Evolutionary conservation across 2,329 filamentous ascomycete genomes (phyloP).

Genomic region (Nothopassalora personata): DNA sequence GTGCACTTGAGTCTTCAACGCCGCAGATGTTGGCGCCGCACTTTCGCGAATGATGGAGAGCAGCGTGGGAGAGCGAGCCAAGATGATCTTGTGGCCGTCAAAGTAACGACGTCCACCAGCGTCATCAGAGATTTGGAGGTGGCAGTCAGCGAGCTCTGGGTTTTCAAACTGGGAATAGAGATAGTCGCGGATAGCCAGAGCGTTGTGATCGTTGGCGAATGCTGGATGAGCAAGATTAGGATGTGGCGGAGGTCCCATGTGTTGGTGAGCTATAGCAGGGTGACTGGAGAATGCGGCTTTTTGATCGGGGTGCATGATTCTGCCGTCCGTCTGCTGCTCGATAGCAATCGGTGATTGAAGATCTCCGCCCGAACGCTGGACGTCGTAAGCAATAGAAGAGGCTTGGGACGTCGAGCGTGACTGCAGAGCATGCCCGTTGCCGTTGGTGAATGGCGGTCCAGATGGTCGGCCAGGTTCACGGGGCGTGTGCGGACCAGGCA

Average conservation of each 20-base stretch:
- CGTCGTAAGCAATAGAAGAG: conserved; percentile 13
- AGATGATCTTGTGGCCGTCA: conserved; percentile 29
- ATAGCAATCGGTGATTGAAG: conserved; percentile 19
- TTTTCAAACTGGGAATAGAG: conserved; percentile 26
- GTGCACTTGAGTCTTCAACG: conserved; percentile 16
- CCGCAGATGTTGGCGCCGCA: conserved; percentile 4
- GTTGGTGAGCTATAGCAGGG: conserved; percentile 17
- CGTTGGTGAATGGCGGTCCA: not conserved
- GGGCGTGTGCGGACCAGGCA: conserved; percentile 24
- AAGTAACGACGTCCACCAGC: conserved; percentile 16
- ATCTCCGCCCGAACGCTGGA: conserved; percentile 12
- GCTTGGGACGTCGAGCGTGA: conserved; percentile 26
- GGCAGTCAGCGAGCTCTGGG: conserved; percentile 29
- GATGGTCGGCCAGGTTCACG: conserved; percentile 13
- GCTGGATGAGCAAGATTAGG: conserved; percentile 20
- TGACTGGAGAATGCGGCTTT: conserved; percentile 7
- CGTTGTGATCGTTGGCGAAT: conserved; percentile 20
- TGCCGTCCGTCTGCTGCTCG: conserved; percentile 14
- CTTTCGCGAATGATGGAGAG: conserved; percentile 22
- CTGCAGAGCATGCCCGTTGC: conserved; percentile 13
- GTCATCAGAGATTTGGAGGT: conserved; percentile 27
- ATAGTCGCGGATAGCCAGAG: conserved; percentile 28
- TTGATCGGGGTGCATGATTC: conserved; percentile 8
- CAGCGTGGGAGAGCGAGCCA: conserved; percentile 29
- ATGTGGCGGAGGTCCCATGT: conserved; percentile 10